Percentiles rank a stretch among this genome's conserved stretches.
These are phyloP conservation scores for Kodamaea arcana DNA, from an alignment of 1,139 yeast genomes.

Conservation along the genomic window DNA sequence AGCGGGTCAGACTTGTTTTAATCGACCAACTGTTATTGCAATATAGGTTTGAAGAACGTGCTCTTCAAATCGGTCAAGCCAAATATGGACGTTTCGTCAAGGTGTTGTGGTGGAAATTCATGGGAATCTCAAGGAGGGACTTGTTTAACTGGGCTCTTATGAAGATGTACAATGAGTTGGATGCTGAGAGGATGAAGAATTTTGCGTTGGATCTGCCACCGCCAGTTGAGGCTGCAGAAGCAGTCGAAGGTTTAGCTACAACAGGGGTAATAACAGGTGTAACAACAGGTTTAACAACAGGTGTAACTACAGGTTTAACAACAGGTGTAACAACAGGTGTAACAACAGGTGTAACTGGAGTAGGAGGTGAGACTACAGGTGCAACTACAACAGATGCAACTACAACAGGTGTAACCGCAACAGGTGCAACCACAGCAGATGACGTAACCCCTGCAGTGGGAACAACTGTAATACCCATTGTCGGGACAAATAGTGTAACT, in stretches of 20 bases:
- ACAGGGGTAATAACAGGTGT: not conserved
- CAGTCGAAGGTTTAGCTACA: not conserved
- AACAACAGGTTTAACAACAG: not conserved
- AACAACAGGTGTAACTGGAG: too few species aligned
- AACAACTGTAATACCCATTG: not conserved
- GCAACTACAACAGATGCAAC: not conserved
- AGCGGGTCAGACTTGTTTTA: constrained; percentile 35
- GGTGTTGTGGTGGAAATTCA: constrained; percentile 47
- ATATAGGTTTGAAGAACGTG: constrained; percentile 41
- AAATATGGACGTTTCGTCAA: constrained; percentile 34
- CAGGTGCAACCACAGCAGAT: too few species aligned
- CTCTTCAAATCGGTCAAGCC: constrained; percentile 31
- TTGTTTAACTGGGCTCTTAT: constrained; percentile 52
- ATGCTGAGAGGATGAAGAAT: constrained; percentile 6
- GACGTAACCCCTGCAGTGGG: not conserved
- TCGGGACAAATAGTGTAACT: not conserved
- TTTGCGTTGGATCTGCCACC: constrained; percentile 1
- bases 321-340: not conserved
- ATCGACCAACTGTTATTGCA: constrained; percentile 22
- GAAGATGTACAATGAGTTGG: constrained; percentile 25
- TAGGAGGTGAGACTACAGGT: not conserved
- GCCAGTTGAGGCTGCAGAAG: not conserved
- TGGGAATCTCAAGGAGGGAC: constrained; percentile 50
- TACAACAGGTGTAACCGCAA: not conserved
- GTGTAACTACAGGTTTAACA: not conserved